These are phyloP conservation scores for Aspergillus tanneri DNA, from an alignment of 2,329 filamentous ascomycete species.

Conservation along the genomic window DNA sequence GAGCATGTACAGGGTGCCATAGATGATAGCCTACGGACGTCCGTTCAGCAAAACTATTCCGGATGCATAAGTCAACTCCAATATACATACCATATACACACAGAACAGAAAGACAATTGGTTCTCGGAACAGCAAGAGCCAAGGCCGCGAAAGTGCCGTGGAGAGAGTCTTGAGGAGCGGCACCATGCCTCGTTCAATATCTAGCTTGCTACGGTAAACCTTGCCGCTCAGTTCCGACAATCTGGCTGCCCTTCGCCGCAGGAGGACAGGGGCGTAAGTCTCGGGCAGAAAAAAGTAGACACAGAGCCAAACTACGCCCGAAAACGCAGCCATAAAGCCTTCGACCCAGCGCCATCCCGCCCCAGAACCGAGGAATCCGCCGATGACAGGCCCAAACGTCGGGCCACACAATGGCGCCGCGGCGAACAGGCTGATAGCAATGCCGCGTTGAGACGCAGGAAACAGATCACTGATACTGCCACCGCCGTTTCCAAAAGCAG, in stretches of 20 bases:
- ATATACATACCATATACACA: conserved; percentile 22
- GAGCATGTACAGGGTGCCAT: conserved; percentile 20
- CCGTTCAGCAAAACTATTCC: background rate
- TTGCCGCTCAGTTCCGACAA: conserved; percentile 49
- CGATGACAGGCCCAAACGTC: conserved; percentile 58
- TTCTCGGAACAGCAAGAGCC: conserved; percentile 31
- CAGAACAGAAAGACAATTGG: conserved; percentile 16
- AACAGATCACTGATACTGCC: conserved; percentile 63
- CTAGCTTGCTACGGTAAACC: conserved; percentile 39
- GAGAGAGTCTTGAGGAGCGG: conserved; percentile 37
- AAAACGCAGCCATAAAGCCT: conserved; percentile 62
- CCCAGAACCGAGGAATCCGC: conserved; percentile 62
- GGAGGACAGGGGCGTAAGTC: conserved; percentile 47
- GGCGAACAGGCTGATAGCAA: conserved; percentile 64
- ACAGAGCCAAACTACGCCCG: conserved; percentile 53
- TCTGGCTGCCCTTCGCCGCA: conserved; percentile 46
- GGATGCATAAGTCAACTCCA: background rate
- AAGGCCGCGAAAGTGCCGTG: conserved; percentile 47
- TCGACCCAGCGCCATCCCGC: conserved; percentile 69
- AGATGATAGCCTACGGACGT: conserved; percentile 13
- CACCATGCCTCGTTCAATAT: conserved; percentile 39
- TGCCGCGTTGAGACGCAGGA: conserved; percentile 51
- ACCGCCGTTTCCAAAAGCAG: conserved; percentile 60
- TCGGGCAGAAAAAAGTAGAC: conserved; percentile 21
- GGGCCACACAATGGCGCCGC: conserved; percentile 67